Percentiles rank a stretch among this genome's conserved stretches.
These are phyloP conservation scores for Coemansia sp. DNA, from an alignment of 192 early-diverging fungal species.

Conservation along the genomic window DNA sequence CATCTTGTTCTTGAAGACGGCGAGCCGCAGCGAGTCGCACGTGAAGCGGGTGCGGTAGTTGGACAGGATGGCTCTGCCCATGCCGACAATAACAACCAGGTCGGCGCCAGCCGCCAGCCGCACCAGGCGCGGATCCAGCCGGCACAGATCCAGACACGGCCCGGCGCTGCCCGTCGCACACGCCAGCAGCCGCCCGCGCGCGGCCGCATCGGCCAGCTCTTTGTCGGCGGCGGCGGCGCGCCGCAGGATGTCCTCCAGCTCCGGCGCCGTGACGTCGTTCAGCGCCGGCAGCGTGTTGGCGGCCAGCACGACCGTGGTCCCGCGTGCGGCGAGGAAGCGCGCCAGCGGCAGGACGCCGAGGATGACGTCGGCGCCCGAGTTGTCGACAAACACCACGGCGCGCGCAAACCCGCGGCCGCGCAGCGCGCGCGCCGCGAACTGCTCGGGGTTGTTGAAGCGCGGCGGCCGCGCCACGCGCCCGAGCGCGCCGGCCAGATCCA, in stretches of 20 bases:
- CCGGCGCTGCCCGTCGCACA: constrained; percentile 65
- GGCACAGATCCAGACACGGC: constrained; percentile 68
- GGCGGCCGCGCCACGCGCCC: constrained; percentile 36
- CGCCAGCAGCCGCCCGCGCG: constrained; percentile 43
- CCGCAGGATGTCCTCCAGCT: constrained; percentile 55
- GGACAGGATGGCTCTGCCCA: constrained; percentile 79
- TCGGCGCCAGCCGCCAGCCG: constrained; percentile 53
- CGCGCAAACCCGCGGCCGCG: constrained; percentile 43
- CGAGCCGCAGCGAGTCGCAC: constrained; percentile 73
- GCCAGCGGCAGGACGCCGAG: constrained; percentile 77
- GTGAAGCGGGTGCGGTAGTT: constrained; percentile 65
- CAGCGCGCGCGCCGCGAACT: constrained; percentile 44
- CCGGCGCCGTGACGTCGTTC: constrained; percentile 72
- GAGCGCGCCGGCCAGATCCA: constrained; percentile 57
- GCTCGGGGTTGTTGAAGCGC: constrained; percentile 48
- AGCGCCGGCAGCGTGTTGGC: constrained; percentile 72
- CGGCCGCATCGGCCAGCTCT: constrained; percentile 24
- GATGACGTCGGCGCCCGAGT: constrained; percentile 75
- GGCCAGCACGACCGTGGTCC: constrained; percentile 64
- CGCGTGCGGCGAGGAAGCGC: constrained; percentile 45
- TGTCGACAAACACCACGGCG: constrained; percentile 77
- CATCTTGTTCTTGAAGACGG: constrained; percentile 74
- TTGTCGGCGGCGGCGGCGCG: constrained; percentile 45
- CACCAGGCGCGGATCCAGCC: constrained; percentile 61
- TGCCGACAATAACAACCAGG: constrained; percentile 74